These are phyloP conservation scores for Hypoxylon rickii DNA, from an alignment of 495 filamentous ascomycete genomes.

Conservation along the genomic window DNA sequence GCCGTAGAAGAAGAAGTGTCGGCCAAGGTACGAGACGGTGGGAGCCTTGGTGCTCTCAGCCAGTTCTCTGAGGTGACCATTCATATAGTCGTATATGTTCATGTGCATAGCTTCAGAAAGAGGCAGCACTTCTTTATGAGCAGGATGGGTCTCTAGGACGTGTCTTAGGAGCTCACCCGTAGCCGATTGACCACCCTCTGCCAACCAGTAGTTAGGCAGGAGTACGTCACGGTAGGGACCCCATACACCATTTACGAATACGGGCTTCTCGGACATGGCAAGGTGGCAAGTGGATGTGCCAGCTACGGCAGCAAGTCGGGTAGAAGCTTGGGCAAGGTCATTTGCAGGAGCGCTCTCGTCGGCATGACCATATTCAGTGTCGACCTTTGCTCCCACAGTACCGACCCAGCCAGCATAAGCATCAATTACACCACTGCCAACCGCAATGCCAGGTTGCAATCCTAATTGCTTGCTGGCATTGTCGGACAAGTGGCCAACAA, in stretches of 20 bases:
- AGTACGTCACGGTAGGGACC: slow-evolving; percentile 94
- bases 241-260: slow-evolving; percentile 95
- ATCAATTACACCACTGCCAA: slow-evolving; percentile 96
- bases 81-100: slow-evolving; percentile 93
- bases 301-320: slow-evolving; percentile 90
- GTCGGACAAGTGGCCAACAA: slow-evolving; percentile 81
- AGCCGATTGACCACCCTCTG: slow-evolving; percentile 93
- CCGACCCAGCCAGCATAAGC: slow-evolving; percentile 99
- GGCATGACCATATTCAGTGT: slow-evolving; percentile 64
- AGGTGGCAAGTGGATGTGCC: slow-evolving; percentile 97
- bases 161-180: slow-evolving; percentile 94
- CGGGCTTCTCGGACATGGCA: slow-evolving; percentile 87
- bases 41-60: slow-evolving; percentile 68
- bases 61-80: slow-evolving; percentile 82
- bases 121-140: slow-evolving; percentile 75
- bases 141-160: slow-evolving; percentile 90
- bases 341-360: slow-evolving; percentile 66
- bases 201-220: slow-evolving; percentile 89
- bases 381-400: slow-evolving; percentile 93
- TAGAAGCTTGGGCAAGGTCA: slow-evolving; percentile 88
- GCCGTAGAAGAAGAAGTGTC: slow-evolving; percentile 97
- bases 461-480: slow-evolving; percentile 84
- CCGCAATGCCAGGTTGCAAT: slow-evolving; percentile 82
- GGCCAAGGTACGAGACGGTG: slow-evolving; percentile 77
- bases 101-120: slow-evolving; percentile 75